Base-by-base conservation (phyloP, 2,329 filamentous ascomycete genomes). In the Colletotrichum falcatum region DNA sequence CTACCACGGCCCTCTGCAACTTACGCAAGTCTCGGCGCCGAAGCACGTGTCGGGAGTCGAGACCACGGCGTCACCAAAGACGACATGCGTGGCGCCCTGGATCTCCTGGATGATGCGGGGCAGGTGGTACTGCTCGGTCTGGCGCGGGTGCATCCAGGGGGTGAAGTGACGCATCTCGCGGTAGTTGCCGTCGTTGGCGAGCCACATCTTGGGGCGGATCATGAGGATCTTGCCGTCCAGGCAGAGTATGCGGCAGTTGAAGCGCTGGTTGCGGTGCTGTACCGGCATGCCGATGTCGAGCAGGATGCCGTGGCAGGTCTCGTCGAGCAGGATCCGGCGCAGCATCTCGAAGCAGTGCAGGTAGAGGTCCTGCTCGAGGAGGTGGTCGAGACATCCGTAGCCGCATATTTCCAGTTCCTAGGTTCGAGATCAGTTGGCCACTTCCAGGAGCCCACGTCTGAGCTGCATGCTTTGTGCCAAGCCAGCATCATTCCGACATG, bases 41-140 rank as follows among this genome's bases (percentile, higher is more conserved):
- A 93, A 81, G 61, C 86, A 87, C 1, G 90, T 92, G 76, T 94
- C 91, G 5, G 82, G 81, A 5, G 81, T 82, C 44, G 81, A 83
- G 63, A 93, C 86, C 28, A 92, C 85, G 5, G 86, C 89, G 79
- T 94, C 92, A 3, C 92, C 92, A 72, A 95, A 89, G 0, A 87
- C 84, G 1, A 92, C 89, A 67, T 82, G 77, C 35, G 75, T 78
- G 2, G 75, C 70, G 23, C 81, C 81, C 69, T 83, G 81, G 2
- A 92, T 81, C 18, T 88, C 83, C 65, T 86, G 83, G 6, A 92
- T 86, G 73, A 87, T 85, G 37, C 84, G 81, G 18, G 90, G 90
- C 0, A 94, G 81, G 65, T 89, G 86, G 76, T 90, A 93, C 33
- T 92, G 83, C 75, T 94, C 91, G 0, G 88, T 83, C 33, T 88